Percentiles rank a stretch among this genome's conserved stretches.
phyloP scores from a whole-genome alignment of 441 rosid species.

The Dalechampia spathulata region DNA sequence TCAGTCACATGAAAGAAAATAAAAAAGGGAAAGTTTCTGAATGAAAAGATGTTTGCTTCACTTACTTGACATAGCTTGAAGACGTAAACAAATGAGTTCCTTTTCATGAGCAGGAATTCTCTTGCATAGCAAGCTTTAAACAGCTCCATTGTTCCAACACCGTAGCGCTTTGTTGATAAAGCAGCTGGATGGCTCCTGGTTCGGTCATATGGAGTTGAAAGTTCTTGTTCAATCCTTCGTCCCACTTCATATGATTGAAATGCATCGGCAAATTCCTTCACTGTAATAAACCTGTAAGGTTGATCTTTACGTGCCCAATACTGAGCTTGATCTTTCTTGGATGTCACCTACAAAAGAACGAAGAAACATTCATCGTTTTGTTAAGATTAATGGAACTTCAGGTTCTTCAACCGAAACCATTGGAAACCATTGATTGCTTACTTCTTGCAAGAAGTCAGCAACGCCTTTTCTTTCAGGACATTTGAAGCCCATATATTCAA shows the following conservation, averaged over 20 bases:
- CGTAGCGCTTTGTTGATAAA: constrained; percentile 49
- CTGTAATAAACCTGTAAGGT: constrained; percentile 59
- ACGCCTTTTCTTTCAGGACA: constrained; percentile 83
- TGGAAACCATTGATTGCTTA: constrained; percentile 6
- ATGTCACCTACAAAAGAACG: constrained; percentile 58
- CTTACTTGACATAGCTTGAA: constrained; percentile 65
- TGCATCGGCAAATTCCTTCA: constrained; percentile 59
- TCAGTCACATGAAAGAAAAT: background rate
- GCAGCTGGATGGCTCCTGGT: constrained; percentile 76
- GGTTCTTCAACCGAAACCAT: no score
- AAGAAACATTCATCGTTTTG: no score
- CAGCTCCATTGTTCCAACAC: constrained; percentile 51
- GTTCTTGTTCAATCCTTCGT: constrained; percentile 39
- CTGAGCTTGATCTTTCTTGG: constrained; percentile 83
- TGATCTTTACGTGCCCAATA: constrained; percentile 55
- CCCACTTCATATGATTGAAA: constrained; percentile 74
- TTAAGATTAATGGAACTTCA: no score
- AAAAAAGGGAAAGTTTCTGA: background rate
- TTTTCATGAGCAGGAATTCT: constrained; percentile 72
- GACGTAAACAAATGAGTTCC: constrained; percentile 77
- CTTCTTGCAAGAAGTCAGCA: constrained; percentile 89
- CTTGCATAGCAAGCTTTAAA: constrained; percentile 58
- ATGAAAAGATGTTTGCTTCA: background rate
- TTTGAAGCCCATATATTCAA: constrained; percentile 62
- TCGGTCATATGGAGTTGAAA: constrained; percentile 52